Conservation (phyloP, 768 basidiomycete species). For the Panellus pusillus region DNA sequence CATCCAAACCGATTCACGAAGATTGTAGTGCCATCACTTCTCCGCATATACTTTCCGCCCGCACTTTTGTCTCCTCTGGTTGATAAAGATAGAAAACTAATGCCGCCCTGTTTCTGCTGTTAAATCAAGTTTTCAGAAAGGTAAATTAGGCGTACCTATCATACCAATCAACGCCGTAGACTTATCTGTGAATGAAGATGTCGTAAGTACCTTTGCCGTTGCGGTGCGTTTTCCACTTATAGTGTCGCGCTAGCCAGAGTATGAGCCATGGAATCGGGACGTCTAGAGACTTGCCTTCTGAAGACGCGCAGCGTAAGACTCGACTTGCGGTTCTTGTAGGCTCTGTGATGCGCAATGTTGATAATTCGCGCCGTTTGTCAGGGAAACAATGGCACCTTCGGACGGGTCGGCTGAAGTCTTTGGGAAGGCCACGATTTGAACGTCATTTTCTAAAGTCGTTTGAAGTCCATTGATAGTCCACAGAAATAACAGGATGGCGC, state of each 20-base stretch:
- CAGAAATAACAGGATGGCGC: not conserved
- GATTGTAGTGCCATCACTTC: conserved; percentile 5
- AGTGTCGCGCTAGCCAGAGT: too few relatives aligned
- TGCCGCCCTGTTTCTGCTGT: not conserved
- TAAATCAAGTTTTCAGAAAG: not conserved
- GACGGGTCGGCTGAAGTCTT: not conserved
- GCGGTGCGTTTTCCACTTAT: too few relatives aligned
- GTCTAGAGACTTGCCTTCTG: too few relatives aligned
- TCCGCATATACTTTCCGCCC: not conserved
- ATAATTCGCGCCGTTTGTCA: not conserved
- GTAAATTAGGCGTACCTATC: conserved; percentile 8
- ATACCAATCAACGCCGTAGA: conserved; percentile 1
- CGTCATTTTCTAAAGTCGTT: conserved; percentile 7
- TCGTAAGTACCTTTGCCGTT: too few relatives aligned
- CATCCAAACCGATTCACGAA: conserved; percentile 21
- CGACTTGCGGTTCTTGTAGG: too few relatives aligned
- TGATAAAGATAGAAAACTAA: conserved; percentile 6
- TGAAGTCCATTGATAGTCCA: not conserved
- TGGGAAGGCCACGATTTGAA: conserved; percentile 10
- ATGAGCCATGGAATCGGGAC: too few relatives aligned
- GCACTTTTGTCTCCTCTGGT: not conserved
- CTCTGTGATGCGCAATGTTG: too few relatives aligned
- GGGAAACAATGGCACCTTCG: not conserved
- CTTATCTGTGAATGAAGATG: not conserved
- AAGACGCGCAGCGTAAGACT: too few relatives aligned